A percentile compares a stretch with the other conserved stretches of the same genome.
phyloP scores from a whole-genome alignment of 306 rosid species.

The Rubus idaeus region DNA sequence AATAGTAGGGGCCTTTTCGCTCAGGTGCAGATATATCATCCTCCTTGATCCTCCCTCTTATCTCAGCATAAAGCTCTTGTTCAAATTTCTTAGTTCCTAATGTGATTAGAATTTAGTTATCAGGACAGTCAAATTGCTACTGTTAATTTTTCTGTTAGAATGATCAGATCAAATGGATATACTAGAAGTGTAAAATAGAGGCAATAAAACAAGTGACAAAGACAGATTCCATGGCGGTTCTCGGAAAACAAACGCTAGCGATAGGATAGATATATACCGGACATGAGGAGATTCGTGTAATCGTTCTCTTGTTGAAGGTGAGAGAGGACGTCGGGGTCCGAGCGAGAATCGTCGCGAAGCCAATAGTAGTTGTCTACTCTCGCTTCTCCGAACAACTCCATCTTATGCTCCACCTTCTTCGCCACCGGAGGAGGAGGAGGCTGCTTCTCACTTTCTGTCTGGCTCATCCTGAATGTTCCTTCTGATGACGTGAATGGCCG shows the following conservation, averaged over 20 bases:
- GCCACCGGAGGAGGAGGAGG: constrained; percentile 59
- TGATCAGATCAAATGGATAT: too few relatives aligned
- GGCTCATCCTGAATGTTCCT: neutral
- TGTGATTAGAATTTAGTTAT: too few relatives aligned
- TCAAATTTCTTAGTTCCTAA: constrained; percentile 66
- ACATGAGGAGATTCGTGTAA: constrained; percentile 58
- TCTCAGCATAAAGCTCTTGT: constrained; percentile 68
- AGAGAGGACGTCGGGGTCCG: constrained; percentile 56
- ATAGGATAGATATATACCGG: constrained; percentile 38
- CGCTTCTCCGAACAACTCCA: constrained; percentile 79
- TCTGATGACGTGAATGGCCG: neutral
- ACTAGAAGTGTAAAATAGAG: too few relatives aligned
- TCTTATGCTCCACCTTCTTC: constrained; percentile 63
- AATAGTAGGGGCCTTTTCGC: constrained; percentile 68
- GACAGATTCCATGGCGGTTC: too few relatives aligned
- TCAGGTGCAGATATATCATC: constrained; percentile 71
- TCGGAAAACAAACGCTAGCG: too few relatives aligned
- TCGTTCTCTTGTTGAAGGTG: constrained; percentile 67
- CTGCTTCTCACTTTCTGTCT: constrained; percentile 1
- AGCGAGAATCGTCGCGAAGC: constrained; percentile 89
- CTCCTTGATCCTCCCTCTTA: constrained; percentile 80
- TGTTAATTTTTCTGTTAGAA: neutral
- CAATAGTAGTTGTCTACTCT: constrained; percentile 83
- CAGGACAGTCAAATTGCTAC: too few relatives aligned
- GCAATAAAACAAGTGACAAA: too few relatives aligned